Evolutionary conservation across 2,329 filamentous ascomycete species (phyloP).

Genomic region (Monascus ruber): DNA sequence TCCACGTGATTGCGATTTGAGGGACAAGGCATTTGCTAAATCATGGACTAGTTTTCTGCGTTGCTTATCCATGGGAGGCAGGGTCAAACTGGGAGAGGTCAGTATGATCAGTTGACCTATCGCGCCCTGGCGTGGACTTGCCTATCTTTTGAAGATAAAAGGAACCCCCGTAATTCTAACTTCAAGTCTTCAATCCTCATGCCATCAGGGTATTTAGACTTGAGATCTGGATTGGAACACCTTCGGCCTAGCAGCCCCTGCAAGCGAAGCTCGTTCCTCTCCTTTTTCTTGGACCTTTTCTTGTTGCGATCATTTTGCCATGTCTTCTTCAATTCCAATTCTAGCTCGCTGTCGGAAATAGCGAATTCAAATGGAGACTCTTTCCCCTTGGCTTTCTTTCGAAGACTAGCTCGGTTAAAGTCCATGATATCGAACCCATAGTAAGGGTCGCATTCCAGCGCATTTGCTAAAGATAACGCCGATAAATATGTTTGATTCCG

Average conservation of each 20-base stretch:
- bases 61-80: constrained; percentile 75
- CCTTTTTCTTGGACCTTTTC: constrained; percentile 59
- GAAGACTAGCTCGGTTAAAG: constrained; percentile 58
- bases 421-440: constrained; percentile 79
- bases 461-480: constrained; percentile 46
- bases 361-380: constrained; percentile 44
- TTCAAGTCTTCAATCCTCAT: constrained; percentile 61
- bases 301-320: constrained; percentile 59
- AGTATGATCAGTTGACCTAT: neutral
- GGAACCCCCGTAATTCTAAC: constrained; percentile 60
- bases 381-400: constrained; percentile 52
- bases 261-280: constrained; percentile 57
- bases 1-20: constrained; percentile 78
- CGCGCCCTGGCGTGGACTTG: constrained; percentile 29
- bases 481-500: constrained; percentile 34
- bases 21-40: constrained; percentile 59
- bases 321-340: constrained; percentile 45
- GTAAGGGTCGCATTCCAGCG: constrained; percentile 47
- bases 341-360: constrained; percentile 57
- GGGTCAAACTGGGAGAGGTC: constrained; percentile 44
- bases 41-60: constrained; percentile 71
- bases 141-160: constrained; percentile 53
- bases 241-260: constrained; percentile 53
- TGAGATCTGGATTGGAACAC: constrained; percentile 47
- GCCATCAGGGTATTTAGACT: constrained; percentile 60